Evolutionary conservation across 225 moss, liverwort and hornwort genomes (phyloP).

Genomic region (Sphagnum tenellum): DNA sequence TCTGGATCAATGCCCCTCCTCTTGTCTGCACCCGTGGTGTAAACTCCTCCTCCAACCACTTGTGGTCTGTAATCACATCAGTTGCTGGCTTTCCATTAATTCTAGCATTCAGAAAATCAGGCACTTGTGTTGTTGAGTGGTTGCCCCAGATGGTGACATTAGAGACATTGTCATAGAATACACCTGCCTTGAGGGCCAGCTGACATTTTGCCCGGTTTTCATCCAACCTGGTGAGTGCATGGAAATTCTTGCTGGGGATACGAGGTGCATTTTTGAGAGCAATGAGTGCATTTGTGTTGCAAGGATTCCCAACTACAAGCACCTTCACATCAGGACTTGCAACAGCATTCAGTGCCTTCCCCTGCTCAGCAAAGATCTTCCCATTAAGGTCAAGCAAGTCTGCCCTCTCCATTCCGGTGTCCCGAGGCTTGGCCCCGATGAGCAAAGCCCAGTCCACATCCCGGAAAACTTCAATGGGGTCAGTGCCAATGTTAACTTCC

Average conservation of each 20-base stretch:
- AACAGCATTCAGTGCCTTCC: conserved; percentile 59
- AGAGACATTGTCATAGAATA: conserved; percentile 94
- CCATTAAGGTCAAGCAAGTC: conserved; percentile 87
- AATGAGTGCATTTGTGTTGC: conserved; percentile 91
- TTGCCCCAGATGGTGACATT: conserved; percentile 97
- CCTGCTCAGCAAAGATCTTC: conserved; percentile 75
- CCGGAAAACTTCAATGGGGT: conserved; percentile 57
- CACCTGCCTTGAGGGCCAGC: conserved; percentile 85
- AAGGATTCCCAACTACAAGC: conserved; percentile 89
- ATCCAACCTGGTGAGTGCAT: conserved; percentile 87
- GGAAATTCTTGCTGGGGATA: conserved; percentile 67
- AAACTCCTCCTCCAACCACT: conserved; percentile 89
- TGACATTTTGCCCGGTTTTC: conserved; percentile 98
- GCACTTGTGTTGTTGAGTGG: conserved; percentile 93
- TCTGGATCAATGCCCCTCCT: conserved; percentile 82
- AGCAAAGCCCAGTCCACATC: conserved; percentile 91
- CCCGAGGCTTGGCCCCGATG: conserved; percentile 87
- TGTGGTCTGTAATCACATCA: conserved; percentile 76
- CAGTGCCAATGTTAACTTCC: conserved; percentile 90
- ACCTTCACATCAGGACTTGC: conserved; percentile 89
- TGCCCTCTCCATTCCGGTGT: conserved; percentile 85
- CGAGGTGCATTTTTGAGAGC: conserved; percentile 86
- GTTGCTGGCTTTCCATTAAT: conserved; percentile 62
- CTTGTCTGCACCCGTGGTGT: conserved; percentile 90
- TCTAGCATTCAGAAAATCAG: conserved; percentile 89